Evolutionary conservation across 2,329 filamentous ascomycete species (phyloP).

Genomic region (Alternaria incomplexa): DNA sequence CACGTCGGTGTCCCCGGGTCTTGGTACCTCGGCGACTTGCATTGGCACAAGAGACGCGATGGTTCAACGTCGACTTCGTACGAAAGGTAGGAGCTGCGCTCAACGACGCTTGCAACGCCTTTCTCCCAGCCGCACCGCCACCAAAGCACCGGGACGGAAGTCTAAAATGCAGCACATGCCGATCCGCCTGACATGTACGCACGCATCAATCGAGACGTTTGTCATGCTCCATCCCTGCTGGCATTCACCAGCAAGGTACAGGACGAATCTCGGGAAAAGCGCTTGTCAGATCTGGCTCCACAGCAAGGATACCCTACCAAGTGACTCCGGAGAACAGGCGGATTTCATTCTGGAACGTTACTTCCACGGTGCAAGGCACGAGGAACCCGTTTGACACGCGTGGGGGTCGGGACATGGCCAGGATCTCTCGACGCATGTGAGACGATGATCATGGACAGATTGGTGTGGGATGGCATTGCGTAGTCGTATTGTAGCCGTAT

Average conservation of each 20-base stretch:
- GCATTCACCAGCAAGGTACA: neutral
- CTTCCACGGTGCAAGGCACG: neutral
- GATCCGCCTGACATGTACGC: neutral
- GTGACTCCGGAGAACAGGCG: neutral
- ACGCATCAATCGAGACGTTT: neutral
- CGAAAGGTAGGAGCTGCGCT: too few species aligned
- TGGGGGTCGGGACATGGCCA: neutral
- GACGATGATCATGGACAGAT: neutral
- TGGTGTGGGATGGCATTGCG: too few species aligned
- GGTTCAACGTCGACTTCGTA: neutral
- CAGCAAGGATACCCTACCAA: neutral
- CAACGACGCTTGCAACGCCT: neutral
- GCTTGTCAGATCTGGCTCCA: neutral
- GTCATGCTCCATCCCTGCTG: constrained; percentile 3
- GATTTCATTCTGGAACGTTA: constrained; percentile 1
- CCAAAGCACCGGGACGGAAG: constrained; percentile 1
- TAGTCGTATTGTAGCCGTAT: neutral
- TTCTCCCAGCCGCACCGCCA: constrained; percentile 3
- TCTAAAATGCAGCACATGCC: neutral
- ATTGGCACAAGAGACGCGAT: neutral
- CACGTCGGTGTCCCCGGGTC: neutral
- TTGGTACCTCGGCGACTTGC: neutral
- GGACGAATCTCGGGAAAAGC: constrained; percentile 1
- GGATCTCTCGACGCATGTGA: neutral
- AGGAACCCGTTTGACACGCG: neutral